phyloP scores from a whole-genome alignment of 805 yeast genomes.

The Yamadazyma olivae region DNA sequence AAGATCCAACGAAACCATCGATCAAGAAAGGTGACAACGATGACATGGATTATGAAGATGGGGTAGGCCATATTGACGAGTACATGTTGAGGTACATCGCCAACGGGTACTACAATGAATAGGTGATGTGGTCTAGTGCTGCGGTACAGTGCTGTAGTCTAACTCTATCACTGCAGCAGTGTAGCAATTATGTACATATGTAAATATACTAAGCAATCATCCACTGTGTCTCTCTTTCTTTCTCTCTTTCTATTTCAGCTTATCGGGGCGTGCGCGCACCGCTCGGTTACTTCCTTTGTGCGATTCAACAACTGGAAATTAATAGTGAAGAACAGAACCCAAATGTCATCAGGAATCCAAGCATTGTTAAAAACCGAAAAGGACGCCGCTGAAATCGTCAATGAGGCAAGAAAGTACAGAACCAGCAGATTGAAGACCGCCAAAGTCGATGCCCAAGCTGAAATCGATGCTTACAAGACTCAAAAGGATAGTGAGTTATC shows the following conservation, averaged over 20 bases:
- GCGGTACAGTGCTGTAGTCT: too few species aligned
- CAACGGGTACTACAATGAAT: slow-evolving; percentile 64
- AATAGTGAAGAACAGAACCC: background rate
- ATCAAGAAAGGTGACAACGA: slow-evolving; percentile 16
- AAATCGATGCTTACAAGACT: slow-evolving; percentile 80
- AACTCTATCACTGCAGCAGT: too few species aligned
- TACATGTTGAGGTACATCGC: slow-evolving; percentile 93
- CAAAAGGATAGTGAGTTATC: slow-evolving; percentile 82
- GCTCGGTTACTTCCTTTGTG: too few species aligned
- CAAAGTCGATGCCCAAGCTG: slow-evolving; percentile 86
- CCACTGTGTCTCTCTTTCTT: too few species aligned
- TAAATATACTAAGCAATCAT: too few species aligned
- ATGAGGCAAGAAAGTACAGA: slow-evolving; percentile 90
- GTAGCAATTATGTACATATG: too few species aligned
- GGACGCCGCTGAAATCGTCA: slow-evolving; percentile 94
- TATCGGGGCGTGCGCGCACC: too few species aligned
- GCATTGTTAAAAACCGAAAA: slow-evolving; percentile 85
- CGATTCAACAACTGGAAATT: too few species aligned
- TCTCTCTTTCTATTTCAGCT: too few species aligned
- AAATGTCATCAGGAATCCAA: slow-evolving; percentile 51
- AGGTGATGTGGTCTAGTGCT: too few species aligned
- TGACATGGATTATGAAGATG: slow-evolving; percentile 53
- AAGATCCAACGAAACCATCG: slow-evolving; percentile 27
- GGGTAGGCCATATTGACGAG: slow-evolving; percentile 85
- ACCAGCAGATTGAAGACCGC: slow-evolving; percentile 89